These are phyloP conservation scores for Neurospora pannonica DNA, from an alignment of 495 filamentous ascomycete genomes.

Conservation along the genomic window DNA sequence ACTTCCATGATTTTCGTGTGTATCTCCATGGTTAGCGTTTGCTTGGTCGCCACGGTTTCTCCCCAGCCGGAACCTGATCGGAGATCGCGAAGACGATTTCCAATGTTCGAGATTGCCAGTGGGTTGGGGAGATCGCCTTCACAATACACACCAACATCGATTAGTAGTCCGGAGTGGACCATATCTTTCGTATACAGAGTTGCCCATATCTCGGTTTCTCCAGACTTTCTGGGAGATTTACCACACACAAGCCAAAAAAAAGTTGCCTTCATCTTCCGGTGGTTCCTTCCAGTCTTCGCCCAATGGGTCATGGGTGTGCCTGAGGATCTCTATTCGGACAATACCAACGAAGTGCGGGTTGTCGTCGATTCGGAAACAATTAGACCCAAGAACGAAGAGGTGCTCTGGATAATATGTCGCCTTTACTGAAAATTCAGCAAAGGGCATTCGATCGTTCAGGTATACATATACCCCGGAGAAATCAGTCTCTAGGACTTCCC, in stretches of 20 bases:
- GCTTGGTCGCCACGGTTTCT: not conserved
- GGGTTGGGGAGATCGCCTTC: not conserved
- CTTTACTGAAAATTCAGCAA: no score
- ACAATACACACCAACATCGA: not conserved
- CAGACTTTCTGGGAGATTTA: not conserved
- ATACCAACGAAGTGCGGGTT: not conserved
- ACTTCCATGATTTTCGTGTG: not conserved
- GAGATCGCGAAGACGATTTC: not conserved
- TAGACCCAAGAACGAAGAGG: not conserved
- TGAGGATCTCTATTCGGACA: not conserved
- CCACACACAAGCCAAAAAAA: not conserved
- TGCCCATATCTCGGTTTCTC: not conserved
- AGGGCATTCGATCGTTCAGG: no score
- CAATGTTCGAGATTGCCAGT: not conserved
- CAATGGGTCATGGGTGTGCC: not conserved
- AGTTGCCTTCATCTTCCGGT: not conserved
- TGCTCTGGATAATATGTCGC: not conserved
- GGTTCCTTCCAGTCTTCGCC: not conserved
- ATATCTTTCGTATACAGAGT: not conserved
- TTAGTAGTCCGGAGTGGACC: not conserved
- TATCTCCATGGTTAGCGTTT: not conserved
- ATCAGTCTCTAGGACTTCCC: not conserved
- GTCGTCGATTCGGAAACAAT: not conserved
- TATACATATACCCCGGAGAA: not conserved
- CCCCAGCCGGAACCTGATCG: not conserved